Evolutionary conservation across 2,329 filamentous ascomycete genomes (phyloP), one percentile per base, ranked within the genome.

Genomic region (Fusarium sp.): DNA sequence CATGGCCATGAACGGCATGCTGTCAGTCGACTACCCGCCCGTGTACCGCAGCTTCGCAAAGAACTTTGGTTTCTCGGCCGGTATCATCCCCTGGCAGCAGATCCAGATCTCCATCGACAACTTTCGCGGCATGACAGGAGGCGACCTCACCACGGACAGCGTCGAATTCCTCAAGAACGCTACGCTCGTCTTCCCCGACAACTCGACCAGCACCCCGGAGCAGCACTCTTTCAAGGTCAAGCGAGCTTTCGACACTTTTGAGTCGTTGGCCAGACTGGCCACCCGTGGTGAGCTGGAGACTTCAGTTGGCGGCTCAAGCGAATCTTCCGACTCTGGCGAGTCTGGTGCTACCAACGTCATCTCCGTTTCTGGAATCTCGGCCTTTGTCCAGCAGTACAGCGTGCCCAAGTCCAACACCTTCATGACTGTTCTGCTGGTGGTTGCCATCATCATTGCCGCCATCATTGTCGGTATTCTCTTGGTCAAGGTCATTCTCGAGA

Each of bases 1-100:
- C 59, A 93, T 98, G 88, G 95, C 97, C 31, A 93, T 97, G 86
- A 98, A 97, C 83, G 95, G 97, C 74, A 98, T 98, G 97, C 88
- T 98, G 81, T 97, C 94, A 69, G 95, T 97, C 78, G 90, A 92
- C 78, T 95, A 98, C 76, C 97, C 97, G 5, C 87, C 91, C 38
- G 91, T 98, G 40, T 98, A 98, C 85, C 91, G 92, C 76, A 96
- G 92, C 81, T 99, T 98, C 84, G 87, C 93, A 71, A 94, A 94
- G 85, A 98, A 98, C 85, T 98, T 99, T 82, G 95, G 88, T 56
- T 98, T 98, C 86, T 96, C 94, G 74, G 93, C 92, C 31, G 95
- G 95, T 60, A 85, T 98, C 66, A 88, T 98, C 66, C 90, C 93
- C 8, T 98, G 95, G 95, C 89, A 88, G n/a, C 85, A 87, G 54